Evolutionary conservation across 768 basidiomycete species (phyloP), one percentile per base, ranked within the genome.

Genomic region (Hypholoma sublateritium): DNA sequence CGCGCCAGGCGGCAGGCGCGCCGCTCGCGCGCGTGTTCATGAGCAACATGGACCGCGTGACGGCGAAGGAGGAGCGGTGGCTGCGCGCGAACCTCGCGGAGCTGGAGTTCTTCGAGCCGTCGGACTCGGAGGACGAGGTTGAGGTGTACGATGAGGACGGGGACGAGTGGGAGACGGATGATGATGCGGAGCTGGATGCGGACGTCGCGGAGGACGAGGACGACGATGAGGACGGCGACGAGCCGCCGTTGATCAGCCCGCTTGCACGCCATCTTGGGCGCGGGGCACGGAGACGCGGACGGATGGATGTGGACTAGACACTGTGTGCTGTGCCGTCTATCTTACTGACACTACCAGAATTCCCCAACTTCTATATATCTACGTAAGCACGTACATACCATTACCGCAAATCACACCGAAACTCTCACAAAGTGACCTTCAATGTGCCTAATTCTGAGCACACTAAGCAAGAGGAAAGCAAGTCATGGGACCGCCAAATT

Each of bases 31-130:
- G 69, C 43, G 60, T 82, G n/a, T 66, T 79, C 34, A 76, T 87
- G 70, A 76, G 81, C 39, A 65, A 76, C 52, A 66, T 73, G 0
- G 80, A 81, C 48, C 66, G 70, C 1, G 39, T 88, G n/a, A 61
- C 67, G 0, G 50, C 62, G 1, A 70, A 71, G 21, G 80, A 84
- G 12, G 74, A 76, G 59, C 65, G 65, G 39, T 89, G 86, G 87
- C 63, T 89, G 37, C 72, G 67, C 50, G 67, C 67, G 5, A 74
- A 87, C 60, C 49, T 85, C 50, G 77, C 82, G 56, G 70, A 70
- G 32, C 75, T 88, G 14, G 80, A 81, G 11, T 79, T 74, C 59
- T 88, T 85, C 58, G 84, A 83, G 56, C 77, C 82, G 34, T 85
- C 84, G 28, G 85, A 82, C 49, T 73, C 70, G 24, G 79, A 79